Conservation (phyloP, 352 stramenopile genomes). For the Pythium rhizo-oryzae region DNA sequence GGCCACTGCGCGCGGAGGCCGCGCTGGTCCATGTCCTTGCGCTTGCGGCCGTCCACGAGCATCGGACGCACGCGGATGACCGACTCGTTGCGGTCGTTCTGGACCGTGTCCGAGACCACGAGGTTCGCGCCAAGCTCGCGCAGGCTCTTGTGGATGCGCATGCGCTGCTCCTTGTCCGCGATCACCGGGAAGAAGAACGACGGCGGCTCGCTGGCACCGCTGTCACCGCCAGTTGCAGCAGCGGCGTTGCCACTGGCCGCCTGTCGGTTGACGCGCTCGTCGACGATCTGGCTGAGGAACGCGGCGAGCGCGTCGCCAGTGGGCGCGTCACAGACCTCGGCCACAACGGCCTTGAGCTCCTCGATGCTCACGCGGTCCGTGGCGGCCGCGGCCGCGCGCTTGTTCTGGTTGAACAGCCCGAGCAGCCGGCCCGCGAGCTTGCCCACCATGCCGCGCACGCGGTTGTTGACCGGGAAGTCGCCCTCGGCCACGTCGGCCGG, state of each 20-base stretch:
- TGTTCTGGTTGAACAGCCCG: constrained; percentile 68
- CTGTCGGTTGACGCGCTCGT: constrained; percentile 25
- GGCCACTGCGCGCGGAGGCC: constrained; percentile 69
- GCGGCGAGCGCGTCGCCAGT: constrained; percentile 41
- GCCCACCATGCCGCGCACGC: constrained; percentile 58
- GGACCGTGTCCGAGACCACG: constrained; percentile 87
- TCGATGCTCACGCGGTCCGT: constrained; percentile 46
- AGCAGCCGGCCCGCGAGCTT: constrained; percentile 58
- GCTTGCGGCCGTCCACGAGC: constrained; percentile 31
- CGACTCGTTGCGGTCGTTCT: constrained; percentile 35
- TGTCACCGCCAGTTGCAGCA: not conserved
- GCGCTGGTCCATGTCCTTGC: constrained; percentile 47
- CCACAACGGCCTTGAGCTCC: constrained; percentile 47
- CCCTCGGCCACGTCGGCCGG: constrained; percentile 1
- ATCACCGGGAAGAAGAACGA: constrained; percentile 36
- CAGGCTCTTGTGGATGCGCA: constrained; percentile 92
- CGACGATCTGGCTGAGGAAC: constrained; percentile 43
- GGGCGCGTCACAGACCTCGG: constrained; percentile 43
- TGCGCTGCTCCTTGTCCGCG: constrained; percentile 88
- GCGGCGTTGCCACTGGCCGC: not conserved
- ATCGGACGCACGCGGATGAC: constrained; percentile 71
- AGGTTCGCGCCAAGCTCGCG: constrained; percentile 43
- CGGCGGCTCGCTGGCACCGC: not conserved
- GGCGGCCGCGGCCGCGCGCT: constrained; percentile 39
- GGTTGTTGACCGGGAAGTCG: constrained; percentile 25